A percentile compares a stretch with the other conserved stretches of the same genome.
Evolutionary conservation across 768 basidiomycete species (phyloP).

Genomic region (Lentinula guzmanii): DNA sequence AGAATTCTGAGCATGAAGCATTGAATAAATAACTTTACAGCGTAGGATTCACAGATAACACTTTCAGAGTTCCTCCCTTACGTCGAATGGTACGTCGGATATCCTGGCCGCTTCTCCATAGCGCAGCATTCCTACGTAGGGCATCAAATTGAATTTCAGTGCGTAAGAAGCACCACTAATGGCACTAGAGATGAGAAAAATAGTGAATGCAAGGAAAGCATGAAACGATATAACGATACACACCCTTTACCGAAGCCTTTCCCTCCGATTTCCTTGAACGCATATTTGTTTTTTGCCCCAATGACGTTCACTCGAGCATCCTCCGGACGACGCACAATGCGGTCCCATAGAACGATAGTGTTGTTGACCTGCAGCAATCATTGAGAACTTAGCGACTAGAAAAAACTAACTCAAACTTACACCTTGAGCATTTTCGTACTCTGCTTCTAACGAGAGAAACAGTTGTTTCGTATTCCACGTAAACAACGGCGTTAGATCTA

Average conservation of each 20-base stretch:
- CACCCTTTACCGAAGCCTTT: slow-evolving; percentile 55
- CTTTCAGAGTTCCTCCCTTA: background rate
- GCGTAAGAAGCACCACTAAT: slow-evolving; percentile 46
- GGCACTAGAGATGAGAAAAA: background rate
- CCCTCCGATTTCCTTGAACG: slow-evolving; percentile 66
- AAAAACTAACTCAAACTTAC: slow-evolving; percentile 36
- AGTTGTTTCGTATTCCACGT: slow-evolving; percentile 97
- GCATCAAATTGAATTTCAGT: slow-evolving; percentile 88
- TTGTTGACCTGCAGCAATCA: slow-evolving; percentile 47
- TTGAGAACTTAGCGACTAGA: background rate
- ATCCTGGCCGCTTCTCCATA: slow-evolving; percentile 62
- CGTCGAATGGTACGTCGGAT: slow-evolving; percentile 19
- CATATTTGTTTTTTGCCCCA: slow-evolving; percentile 75
- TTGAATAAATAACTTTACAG: background rate
- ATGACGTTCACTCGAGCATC: slow-evolving; percentile 66
- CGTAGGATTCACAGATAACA: background rate
- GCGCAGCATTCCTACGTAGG: slow-evolving; percentile 74
- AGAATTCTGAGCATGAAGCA: background rate
- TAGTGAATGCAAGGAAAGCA: background rate
- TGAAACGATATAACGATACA: slow-evolving; percentile 21
- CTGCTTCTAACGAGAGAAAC: slow-evolving; percentile 81
- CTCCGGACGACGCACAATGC: slow-evolving; percentile 73
- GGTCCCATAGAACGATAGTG: slow-evolving; percentile 87
- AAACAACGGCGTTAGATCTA: slow-evolving; percentile 81
- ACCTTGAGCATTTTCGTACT: slow-evolving; percentile 68